Base-by-base conservation (phyloP, 1,284 basidiomycete species). In the Sparassis latifolia region DNA sequence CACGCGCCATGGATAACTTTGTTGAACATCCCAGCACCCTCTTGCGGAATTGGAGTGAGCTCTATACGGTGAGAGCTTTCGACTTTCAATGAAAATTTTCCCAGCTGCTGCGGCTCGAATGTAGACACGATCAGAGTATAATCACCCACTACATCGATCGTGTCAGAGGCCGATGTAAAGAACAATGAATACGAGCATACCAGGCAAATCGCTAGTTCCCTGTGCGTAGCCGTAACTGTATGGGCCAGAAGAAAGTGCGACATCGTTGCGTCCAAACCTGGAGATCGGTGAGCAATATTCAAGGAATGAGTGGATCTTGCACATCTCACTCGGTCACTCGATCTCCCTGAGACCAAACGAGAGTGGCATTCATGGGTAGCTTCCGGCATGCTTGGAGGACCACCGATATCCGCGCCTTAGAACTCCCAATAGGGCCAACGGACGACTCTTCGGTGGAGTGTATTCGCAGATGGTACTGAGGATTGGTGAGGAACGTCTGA, bases 11-110 rank as follows among this genome's bases (percentile, higher is more conserved):
- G 75, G 3, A 89, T 57, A 0, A 74, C 65, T 54, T 89, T 85
- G 33, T 70, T 72, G 63, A 86, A 96, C 92, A 97, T 92, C 1
- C 94, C 94, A 0, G 92, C 91, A 0, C 92, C 93, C 68, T 97
- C 94, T 50, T 84, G 82, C 0, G 88, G 86, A 56, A 98, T 95
- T 1, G 84, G 71, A 55, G 80, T 83, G 51, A 94, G 68, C 41
- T 84, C 79, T 48, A 86, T 76, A n/a, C 78, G 76, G 27, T 70
- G 62, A 0, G 82, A 76, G 44, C 84, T 82, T 48, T 89, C 81
- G 2, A 90, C 67, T 27, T 70, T 70, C 28, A 97, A 66, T 0
- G 72, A 72, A 66, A 84, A 96, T 10, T 74, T 57, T 2, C 89
- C 90, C 2, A 74, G 69, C 53, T 85, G 78, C 4, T 75, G 76